A percentile compares a stretch with the other conserved stretches of the same genome.
Evolutionary conservation across 2,329 filamentous ascomycete genomes (phyloP).

Genomic region (Metarhizium brunneum): DNA sequence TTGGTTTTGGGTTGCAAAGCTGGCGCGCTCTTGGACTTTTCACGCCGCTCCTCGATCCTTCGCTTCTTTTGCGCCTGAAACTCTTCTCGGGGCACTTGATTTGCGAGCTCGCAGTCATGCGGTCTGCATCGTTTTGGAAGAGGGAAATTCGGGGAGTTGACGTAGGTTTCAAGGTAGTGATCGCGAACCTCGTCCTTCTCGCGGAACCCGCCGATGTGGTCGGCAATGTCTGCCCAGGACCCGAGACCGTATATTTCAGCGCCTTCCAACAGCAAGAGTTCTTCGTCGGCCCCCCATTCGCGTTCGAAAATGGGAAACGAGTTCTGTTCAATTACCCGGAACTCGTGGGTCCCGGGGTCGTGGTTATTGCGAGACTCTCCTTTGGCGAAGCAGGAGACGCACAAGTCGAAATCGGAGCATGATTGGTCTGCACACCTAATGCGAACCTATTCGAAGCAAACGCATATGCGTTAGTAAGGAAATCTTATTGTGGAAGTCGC

Average conservation of each 20-base stretch:
- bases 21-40: slow-evolving; percentile 74
- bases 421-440: slow-evolving; percentile 78
- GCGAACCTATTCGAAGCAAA: slow-evolving; percentile 55
- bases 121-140: slow-evolving; percentile 81
- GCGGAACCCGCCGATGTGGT: slow-evolving; percentile 93
- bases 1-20: slow-evolving; percentile 87
- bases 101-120: slow-evolving; percentile 66
- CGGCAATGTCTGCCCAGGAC: slow-evolving; percentile 95
- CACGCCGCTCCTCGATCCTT: slow-evolving; percentile 84
- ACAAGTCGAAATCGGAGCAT: slow-evolving; percentile 94
- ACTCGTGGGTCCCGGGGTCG: slow-evolving; percentile 77
- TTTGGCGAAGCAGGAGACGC: slow-evolving; percentile 85
- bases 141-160: slow-evolving; percentile 76
- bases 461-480: slow-evolving; percentile 9
- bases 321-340: slow-evolving; percentile 93
- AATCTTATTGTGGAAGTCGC: not conserved
- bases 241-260: slow-evolving; percentile 93
- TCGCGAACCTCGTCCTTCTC: slow-evolving; percentile 92
- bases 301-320: slow-evolving; percentile 92
- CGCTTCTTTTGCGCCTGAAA: slow-evolving; percentile 91
- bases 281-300: slow-evolving; percentile 96
- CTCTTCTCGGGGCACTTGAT: slow-evolving; percentile 77
- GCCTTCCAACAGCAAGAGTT: slow-evolving; percentile 85
- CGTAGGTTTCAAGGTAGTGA: slow-evolving; percentile 83
- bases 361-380: slow-evolving; percentile 76